These are phyloP conservation scores for Myxozyma neotropica DNA, from an alignment of 805 yeast species.

Conservation along the genomic window DNA sequence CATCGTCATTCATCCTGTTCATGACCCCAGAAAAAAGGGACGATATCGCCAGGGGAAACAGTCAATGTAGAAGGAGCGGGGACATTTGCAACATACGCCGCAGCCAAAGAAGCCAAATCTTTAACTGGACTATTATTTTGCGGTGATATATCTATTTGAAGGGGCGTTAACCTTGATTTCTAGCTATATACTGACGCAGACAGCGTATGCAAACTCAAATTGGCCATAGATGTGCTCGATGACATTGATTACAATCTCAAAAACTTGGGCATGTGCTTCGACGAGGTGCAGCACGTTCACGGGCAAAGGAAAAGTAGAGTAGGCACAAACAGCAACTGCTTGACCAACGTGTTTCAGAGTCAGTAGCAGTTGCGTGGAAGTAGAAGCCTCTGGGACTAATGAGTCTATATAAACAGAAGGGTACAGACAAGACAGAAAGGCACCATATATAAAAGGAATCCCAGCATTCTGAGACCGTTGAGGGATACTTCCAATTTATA, in stretches of 20 bases:
- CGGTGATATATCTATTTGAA: constrained; percentile 8
- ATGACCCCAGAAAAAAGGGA: constrained; percentile 24
- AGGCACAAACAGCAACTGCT: not conserved
- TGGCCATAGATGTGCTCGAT: constrained; percentile 2
- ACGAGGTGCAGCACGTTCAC: not conserved
- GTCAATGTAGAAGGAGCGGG: constrained; percentile 15
- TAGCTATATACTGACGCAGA: not conserved
- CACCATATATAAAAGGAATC: no score
- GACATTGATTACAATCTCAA: constrained; percentile 6
- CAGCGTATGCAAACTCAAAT: not conserved
- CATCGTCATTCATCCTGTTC: constrained; percentile 20
- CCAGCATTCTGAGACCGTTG: no score
- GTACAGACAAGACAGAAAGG: no score
- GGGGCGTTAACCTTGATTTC: not conserved
- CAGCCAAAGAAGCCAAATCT: constrained; percentile 16
- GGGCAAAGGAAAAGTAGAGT: no score
- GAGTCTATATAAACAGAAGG: no score
- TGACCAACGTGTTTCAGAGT: no score
- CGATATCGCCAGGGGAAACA: constrained; percentile 23
- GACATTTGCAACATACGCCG: constrained; percentile 17
- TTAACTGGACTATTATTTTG: constrained; percentile 24
- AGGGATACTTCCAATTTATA: no score
- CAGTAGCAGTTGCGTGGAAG: no score
- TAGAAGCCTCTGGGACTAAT: no score
- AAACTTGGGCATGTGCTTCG: constrained; percentile 14